Conservation (phyloP, 116 monocot genomes). For the Iris pallida region DNA sequence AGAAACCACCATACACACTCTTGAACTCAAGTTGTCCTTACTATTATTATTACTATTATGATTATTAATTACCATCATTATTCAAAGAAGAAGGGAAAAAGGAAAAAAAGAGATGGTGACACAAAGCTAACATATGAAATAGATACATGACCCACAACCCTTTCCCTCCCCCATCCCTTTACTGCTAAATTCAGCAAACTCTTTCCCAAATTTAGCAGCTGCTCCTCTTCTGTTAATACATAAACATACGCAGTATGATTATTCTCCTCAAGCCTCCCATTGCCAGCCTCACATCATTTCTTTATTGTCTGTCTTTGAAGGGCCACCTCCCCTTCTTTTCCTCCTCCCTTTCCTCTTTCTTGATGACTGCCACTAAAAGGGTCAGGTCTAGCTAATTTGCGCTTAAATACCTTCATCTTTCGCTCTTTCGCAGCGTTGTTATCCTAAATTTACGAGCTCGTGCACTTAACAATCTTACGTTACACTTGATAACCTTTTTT, state of each 20-base stretch:
- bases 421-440: neutral
- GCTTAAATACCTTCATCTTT: neutral
- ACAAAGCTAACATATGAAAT: conserved; percentile 15
- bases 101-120: conserved; percentile 9
- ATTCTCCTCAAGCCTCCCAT: conserved; percentile 4
- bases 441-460: too few species aligned
- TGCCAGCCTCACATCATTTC: conserved; percentile 32
- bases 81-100: neutral
- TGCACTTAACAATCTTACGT: too few species aligned
- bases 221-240: conserved; percentile 15
- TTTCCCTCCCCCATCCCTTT: neutral
- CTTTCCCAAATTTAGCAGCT: conserved; percentile 40
- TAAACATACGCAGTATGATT: too few species aligned
- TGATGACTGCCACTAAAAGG: neutral
- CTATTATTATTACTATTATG: conserved; percentile 20
- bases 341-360: neutral
- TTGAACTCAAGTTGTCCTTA: conserved; percentile 30
- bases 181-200: neutral
- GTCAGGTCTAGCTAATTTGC: neutral
- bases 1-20: conserved; percentile 24
- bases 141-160: conserved; percentile 18
- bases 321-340: conserved; percentile 6
- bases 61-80: neutral
- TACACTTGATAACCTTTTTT: too few species aligned
- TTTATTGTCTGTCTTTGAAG: conserved; percentile 7